Conservation (phyloP, 768 basidiomycete genomes). For the Hypholoma sublateritium region DNA sequence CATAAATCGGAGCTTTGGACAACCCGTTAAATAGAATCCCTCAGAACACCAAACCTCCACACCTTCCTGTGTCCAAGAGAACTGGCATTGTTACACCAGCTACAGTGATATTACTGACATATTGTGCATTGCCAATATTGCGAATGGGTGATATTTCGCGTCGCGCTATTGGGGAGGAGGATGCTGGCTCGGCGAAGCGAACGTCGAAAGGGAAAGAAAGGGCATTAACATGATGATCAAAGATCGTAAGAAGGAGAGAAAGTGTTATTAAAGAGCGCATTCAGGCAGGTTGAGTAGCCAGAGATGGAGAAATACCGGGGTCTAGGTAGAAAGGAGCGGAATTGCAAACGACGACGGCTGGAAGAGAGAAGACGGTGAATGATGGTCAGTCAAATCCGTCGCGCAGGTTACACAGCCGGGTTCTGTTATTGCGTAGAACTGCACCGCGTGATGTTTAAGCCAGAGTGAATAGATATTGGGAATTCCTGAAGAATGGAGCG, state of each 20-base stretch:
- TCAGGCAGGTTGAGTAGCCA: conserved; percentile 20
- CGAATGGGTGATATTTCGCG: conserved; percentile 44
- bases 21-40: not conserved
- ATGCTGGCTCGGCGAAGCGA: conserved; percentile 23
- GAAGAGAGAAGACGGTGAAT: not conserved
- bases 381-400: not conserved
- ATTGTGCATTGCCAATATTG: conserved; percentile 73
- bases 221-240: conserved; percentile 36
- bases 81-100: conserved; percentile 58
- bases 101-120: conserved; percentile 70
- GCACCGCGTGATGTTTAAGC: too few relatives aligned
- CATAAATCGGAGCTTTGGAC: conserved; percentile 68
- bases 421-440: not conserved
- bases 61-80: conserved; percentile 81
- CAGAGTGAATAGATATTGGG: too few relatives aligned
- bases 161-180: conserved; percentile 26
- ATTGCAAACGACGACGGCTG: conserved; percentile 14
- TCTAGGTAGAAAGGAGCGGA: conserved; percentile 20
- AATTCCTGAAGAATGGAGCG: too few relatives aligned
- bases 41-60: conserved; percentile 3
- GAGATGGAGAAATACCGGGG: conserved; percentile 11
- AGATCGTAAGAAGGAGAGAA: conserved; percentile 38
- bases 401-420: not conserved
- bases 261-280: conserved; percentile 45
- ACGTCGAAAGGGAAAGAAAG: conserved; percentile 40